Evolutionary conservation across 1,284 basidiomycete genomes (phyloP).

Genomic region (Schizophyllum commune): DNA sequence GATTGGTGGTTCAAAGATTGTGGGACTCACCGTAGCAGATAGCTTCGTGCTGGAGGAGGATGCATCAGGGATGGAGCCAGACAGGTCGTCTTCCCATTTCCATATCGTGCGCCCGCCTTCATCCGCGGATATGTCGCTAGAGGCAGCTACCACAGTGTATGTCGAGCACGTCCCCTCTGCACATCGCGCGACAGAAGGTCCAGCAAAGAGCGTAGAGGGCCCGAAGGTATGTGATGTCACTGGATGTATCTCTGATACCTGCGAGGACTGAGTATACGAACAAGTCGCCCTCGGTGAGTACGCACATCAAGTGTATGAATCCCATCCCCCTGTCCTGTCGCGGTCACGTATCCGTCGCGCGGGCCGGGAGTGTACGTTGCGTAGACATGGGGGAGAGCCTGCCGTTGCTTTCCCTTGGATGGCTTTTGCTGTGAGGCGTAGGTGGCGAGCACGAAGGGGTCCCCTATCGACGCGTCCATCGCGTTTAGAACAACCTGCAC

Average conservation of each 20-base stretch:
- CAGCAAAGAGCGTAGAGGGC: conserved; percentile 52
- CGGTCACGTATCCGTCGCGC: conserved; percentile 49
- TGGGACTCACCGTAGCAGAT: too few species aligned
- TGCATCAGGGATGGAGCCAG: conserved; percentile 18
- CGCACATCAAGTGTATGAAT: conserved; percentile 65
- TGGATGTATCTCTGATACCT: conserved; percentile 62
- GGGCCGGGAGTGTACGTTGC: conserved; percentile 20
- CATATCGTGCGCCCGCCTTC: conserved; percentile 45
- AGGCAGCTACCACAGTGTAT: conserved; percentile 44
- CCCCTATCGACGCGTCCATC: conserved; percentile 44
- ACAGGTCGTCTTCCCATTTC: conserved; percentile 53
- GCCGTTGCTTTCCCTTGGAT: conserved; percentile 18
- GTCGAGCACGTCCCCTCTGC: conserved; percentile 37
- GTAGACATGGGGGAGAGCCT: background rate
- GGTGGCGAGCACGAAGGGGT: conserved; percentile 52
- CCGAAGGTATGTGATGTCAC: conserved; percentile 61
- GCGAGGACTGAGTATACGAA: conserved; percentile 6
- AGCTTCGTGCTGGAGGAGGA: too few species aligned
- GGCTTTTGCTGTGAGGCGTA: conserved; percentile 28
- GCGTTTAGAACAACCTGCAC: background rate
- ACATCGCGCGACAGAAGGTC: conserved; percentile 42
- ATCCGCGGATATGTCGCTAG: conserved; percentile 34
- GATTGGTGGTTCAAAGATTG: too few species aligned
- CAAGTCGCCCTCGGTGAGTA: conserved; percentile 8
- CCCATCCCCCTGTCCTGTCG: conserved; percentile 63